Conservation (phyloP, 352 stramenopile species). For the Pythium aquatile region DNA sequence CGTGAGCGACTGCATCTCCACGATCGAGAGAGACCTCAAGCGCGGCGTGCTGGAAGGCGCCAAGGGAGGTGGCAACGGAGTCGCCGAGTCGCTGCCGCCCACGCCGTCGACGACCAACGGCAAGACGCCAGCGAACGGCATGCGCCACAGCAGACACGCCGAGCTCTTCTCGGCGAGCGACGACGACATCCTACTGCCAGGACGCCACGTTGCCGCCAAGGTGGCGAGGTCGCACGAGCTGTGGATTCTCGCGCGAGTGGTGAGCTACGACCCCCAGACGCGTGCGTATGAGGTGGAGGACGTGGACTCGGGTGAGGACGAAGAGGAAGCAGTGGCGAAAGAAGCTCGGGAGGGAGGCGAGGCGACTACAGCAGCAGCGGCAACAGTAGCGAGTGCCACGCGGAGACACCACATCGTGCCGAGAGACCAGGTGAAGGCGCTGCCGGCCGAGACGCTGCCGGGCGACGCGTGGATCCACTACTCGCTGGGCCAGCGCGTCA, state of each 20-base stretch:
- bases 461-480: slow-evolving; percentile 80
- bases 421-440: slow-evolving; percentile 84
- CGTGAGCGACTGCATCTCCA: slow-evolving; percentile 46
- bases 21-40: slow-evolving; percentile 54
- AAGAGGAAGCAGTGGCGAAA: slow-evolving; percentile 35
- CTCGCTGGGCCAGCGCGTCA: slow-evolving; percentile 88
- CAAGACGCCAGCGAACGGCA: slow-evolving; percentile 21
- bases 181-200: slow-evolving; percentile 44
- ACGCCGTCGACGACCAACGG: slow-evolving; percentile 22
- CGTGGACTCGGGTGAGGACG: slow-evolving; percentile 88
- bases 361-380: not conserved
- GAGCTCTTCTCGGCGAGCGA: slow-evolving; percentile 10
- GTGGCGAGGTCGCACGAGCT: slow-evolving; percentile 76
- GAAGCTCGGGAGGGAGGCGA: not conserved
- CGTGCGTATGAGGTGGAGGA: slow-evolving; percentile 96
- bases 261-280: slow-evolving; percentile 85
- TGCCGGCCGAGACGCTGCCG: slow-evolving; percentile 75
- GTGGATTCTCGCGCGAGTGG: slow-evolving; percentile 93
- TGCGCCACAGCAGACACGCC: slow-evolving; percentile 12
- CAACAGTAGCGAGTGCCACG: slow-evolving; percentile 1
- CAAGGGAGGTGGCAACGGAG: slow-evolving; percentile 18
- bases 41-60: slow-evolving; percentile 31
- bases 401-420: slow-evolving; percentile 69
- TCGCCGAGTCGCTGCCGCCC: slow-evolving; percentile 23
- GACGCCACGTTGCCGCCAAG: slow-evolving; percentile 70